Base-by-base conservation (phyloP, 2,329 filamentous ascomycete genomes). In the Diplodia corticola region DNA sequence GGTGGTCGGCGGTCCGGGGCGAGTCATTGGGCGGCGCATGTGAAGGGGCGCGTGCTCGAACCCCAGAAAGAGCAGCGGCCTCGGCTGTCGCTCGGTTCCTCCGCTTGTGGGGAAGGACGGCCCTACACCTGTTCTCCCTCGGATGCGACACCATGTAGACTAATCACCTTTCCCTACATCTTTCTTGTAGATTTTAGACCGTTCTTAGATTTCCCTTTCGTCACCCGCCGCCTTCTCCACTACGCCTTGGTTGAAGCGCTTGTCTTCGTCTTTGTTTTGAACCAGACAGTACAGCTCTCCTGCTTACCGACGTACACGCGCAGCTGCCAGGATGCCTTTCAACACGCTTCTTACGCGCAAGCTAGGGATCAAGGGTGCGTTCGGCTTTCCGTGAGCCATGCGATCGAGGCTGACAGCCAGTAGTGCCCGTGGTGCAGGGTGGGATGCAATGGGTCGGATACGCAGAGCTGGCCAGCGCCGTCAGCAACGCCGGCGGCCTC, bases 371-470 rank as follows among this genome's bases (percentile, higher is more conserved):
- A 79, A 77, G 70, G 81, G 77, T 75, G 51, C 28, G 87, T 85
- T 72, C 75, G 85, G 68, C 83, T 85, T 72, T 17, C 48, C 12
- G 26, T 9, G 40, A 20, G 40, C 35, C 12, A 28, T 48, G 49
- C 26, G 35, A 10, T 20, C 26, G n/a, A 65, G 28, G 40, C 63
- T 65, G 28, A 65, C 63, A 28, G 49, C 37, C 46, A 22, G 48
- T 13, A 91, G 89, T 94, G 70, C 91, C 91, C 72, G 83, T 95
- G 68, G 89, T 95, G 67, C 91, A 95, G 78, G 91, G 91, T 76
- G 91, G 91, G 74, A 94, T 95, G 91, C 89, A 92, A 86, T 90
- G 91, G 85, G 87, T 93, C 69, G 91, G 91, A 67, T 92, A 91
- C 73, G 91, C 91, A 60, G 90, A 92, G 77, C 83, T 93, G 71